Evolutionary conservation across 2,329 filamentous ascomycete genomes (phyloP), one percentile per base, ranked within the genome.

Genomic region (Rhinocladiella similis): DNA sequence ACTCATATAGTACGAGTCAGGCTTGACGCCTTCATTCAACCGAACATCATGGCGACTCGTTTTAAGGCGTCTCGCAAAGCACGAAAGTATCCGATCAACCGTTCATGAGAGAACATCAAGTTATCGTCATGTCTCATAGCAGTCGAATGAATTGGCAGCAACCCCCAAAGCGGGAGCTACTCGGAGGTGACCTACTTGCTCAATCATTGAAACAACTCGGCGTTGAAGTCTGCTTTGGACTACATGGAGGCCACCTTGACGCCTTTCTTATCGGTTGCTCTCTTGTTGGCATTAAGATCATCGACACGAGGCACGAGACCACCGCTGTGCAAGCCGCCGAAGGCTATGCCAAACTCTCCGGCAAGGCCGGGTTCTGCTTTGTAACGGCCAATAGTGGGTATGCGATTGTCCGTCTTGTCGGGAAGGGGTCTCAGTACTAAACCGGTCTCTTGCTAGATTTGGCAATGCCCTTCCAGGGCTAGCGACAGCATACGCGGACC

Each of bases 321-420:
- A 74, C 73, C 13, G 76, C 77, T 12, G 74, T 79, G 2, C 75
- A 79, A 62, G 77, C 76, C 6, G 76, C 76, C 0, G 75, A 79
- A 62, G 73, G 72, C 6, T 78, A 78, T 63, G 68, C 74, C 1
- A 77, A 76, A 59, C 65, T 77, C 43, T 72, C 68, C n/a, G 70
- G 71, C 1, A 75, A 75, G 53, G 70, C 75, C 9, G 77, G 75
- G 9, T 71, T 73, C n/a, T 75, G 72, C 54, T 79, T 80, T 53
- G 71, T 79, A 1, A 79, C 77, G 10, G 75, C 76, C 0, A 79
- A 79, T 49, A 78, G 75, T 58, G 75, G 76, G 75, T 77, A 57
- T 12, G 29, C 10, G 7, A 3, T 9, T 33, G 6, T 33, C 10
- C 29, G 6, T 33, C 10, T 33, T 33, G 6, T 52, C 3, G 38